Evolutionary conservation across 371 early-diverging fungal genomes (phyloP), one percentile per base, ranked within the genome.

Genomic region (Mortierella sp.): DNA sequence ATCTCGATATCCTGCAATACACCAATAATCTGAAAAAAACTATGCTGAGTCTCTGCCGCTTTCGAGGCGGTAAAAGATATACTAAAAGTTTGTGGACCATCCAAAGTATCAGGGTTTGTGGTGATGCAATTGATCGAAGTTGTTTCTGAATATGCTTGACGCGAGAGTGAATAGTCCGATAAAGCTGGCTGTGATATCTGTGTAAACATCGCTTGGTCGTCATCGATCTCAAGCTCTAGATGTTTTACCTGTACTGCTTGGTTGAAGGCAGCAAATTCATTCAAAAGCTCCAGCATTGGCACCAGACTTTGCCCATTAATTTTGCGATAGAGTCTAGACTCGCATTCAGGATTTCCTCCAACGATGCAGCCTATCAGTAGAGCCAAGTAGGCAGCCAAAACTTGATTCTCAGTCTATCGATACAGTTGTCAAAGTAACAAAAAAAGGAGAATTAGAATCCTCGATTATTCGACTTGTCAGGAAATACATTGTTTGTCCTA

Each of bases 351-450:
- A 49, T 59, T 61, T 23, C 71, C 81, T 29, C 40, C 75, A 2
- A 71, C 68, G 7, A 68, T 55, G 37, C 68, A 68, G n/a, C 75
- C 71, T n/a, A 80, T 64, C n/a, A 80, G 35, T 19, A 80, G 43
- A 57, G 72, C 81, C 53, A 80, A 35, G 43, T 80, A 74, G 6
- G 81, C 75, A 12, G 81, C 75, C 40, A 80, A 55, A 22, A 71
- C 72, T 43, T 71, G 70, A 23, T 70, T 67, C 10, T 74, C 80
- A 12, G 71, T 74, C 81, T 80, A 61, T 28, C 26, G 28, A 22
- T 19, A 59, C 3, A 40, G 13, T 15, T 15, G 15, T 17, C 9
- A 43, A 4, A 19, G 47, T n/a, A 34, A n/a, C 31, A 23, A 35
- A 31, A 8, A 31, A 12, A 9, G 34, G 29, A 12, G 10, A 57